A percentile compares a stretch with the other conserved stretches of the same genome.
Conservation (phyloP, 345 rosid genomes). For the Garcia nutans region DNA sequence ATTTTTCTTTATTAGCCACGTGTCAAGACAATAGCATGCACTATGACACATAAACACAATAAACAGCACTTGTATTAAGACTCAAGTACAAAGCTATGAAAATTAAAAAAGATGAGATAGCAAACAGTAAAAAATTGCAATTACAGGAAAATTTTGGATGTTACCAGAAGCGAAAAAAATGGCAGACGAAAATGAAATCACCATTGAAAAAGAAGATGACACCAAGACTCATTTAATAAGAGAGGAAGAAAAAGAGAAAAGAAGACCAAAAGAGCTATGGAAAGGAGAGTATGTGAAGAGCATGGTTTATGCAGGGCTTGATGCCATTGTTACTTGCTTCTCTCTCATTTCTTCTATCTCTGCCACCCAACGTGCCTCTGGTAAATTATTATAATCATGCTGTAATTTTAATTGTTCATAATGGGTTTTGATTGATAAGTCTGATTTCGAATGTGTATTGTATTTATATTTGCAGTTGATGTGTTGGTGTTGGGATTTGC, state of each 20-base stretch:
- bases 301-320: conserved; percentile 41
- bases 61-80: too few species aligned
- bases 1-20: not conserved
- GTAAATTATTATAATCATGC: conserved; percentile 3
- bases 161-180: not conserved
- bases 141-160: too few species aligned
- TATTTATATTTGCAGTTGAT: conserved; percentile 17
- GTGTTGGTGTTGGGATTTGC: conserved; percentile 39
- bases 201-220: not conserved
- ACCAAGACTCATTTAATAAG: not conserved
- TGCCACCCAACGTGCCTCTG: conserved; percentile 36
- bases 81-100: not conserved
- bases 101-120: too few species aligned
- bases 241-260: not conserved
- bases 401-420: too few species aligned
- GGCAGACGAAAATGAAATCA: conserved; percentile 18
- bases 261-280: conserved; percentile 31
- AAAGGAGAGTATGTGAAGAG: conserved; percentile 19
- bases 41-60: conserved; percentile 11
- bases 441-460: too few species aligned
- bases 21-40: conserved; percentile 19
- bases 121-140: too few species aligned
- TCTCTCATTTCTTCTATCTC: conserved; percentile 49
- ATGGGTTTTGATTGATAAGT: too few species aligned
- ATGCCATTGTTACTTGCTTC: conserved; percentile 43